Evolutionary conservation across 805 yeast species (phyloP), one percentile per base, ranked within the genome.

Genomic region (Starmera amethionina): DNA sequence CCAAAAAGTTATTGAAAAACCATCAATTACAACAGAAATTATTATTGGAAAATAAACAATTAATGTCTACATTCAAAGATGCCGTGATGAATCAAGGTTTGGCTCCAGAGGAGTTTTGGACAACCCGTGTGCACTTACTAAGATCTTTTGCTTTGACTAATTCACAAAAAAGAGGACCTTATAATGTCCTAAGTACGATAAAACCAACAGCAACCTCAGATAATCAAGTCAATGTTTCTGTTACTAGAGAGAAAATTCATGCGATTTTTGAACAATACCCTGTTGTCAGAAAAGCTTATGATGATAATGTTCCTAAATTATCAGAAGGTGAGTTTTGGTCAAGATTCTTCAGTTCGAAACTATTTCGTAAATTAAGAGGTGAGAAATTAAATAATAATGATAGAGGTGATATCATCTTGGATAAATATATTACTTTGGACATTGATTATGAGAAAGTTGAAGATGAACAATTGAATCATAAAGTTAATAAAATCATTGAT

Each of bases 281-380:
- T 0, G 77, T 89, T 32, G 94, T 93, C 22, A 77, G 85, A 44
- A 77, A 75, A 46, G 97, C 97, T 0, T 93, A 84, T 54, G 79
- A 77, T 43, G 98, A 93, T 40, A 79, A 79, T 42, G 98, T 93
- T 5, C 98, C 97, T 1, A 79, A 81, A 45, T 69, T 93, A 40
- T 73, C 76, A 37, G 97, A 93, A 57, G 89, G 90, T 34, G 95
- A 84, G 54, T 93, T 93, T 52, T 93, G 98, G 98, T 86, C 95
- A 10, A 67, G 97, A 46, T 93, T 93, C 54, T 93, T 93, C 68
- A 80, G 86, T 52, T 88, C 97, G 0, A 82, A 87, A 51, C 64
- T 93, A 44, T 93, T 89, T 54, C 70, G 96, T 48, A 76, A 88
- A 51, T 65, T 93, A 30, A 72, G 96, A 56, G 98, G 98, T 43